phyloP scores from a whole-genome alignment of 2,329 filamentous ascomycete species.

The Talaromyces sp. region DNA sequence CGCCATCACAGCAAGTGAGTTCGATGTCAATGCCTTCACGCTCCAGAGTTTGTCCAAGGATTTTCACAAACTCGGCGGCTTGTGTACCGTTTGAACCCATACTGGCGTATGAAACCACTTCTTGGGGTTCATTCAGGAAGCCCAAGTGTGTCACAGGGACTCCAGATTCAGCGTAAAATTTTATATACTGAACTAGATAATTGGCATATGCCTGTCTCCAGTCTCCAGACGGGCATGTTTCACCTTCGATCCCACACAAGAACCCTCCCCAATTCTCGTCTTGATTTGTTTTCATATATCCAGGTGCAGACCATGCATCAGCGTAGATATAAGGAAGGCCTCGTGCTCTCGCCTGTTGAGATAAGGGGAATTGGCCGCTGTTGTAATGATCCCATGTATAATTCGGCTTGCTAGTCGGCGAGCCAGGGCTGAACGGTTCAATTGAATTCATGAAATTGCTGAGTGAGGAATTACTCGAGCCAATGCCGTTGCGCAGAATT shows the following conservation, averaged over 20 bases:
- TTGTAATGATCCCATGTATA: constrained; percentile 50
- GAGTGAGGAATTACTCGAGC: constrained; percentile 29
- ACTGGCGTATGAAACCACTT: constrained; percentile 40
- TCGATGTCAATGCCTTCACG: constrained; percentile 35
- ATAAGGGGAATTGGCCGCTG: constrained; percentile 52
- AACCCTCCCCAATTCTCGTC: constrained; percentile 45
- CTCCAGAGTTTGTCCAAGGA: constrained; percentile 43
- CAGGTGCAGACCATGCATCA: constrained; percentile 52
- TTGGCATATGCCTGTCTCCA: constrained; percentile 51
- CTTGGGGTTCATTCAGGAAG: constrained; percentile 48
- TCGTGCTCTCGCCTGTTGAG: constrained; percentile 47
- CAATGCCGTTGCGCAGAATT: constrained; percentile 52
- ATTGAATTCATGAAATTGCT: constrained; percentile 33
- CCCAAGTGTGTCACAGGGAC: constrained; percentile 43
- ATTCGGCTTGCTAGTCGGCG: constrained; percentile 38
- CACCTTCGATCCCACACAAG: constrained; percentile 45
- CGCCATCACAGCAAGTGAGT: constrained; percentile 47
- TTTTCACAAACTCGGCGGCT: constrained; percentile 52
- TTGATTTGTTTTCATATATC: constrained; percentile 52
- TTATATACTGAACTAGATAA: constrained; percentile 48
- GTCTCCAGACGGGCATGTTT: constrained; percentile 42
- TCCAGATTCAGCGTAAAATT: constrained; percentile 41
- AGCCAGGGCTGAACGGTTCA: constrained; percentile 45
- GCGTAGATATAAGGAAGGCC: constrained; percentile 48
- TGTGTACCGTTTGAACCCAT: constrained; percentile 49